Conservation (phyloP, 176 grass and related monocot species). For the Musa troglodytarum region DNA sequence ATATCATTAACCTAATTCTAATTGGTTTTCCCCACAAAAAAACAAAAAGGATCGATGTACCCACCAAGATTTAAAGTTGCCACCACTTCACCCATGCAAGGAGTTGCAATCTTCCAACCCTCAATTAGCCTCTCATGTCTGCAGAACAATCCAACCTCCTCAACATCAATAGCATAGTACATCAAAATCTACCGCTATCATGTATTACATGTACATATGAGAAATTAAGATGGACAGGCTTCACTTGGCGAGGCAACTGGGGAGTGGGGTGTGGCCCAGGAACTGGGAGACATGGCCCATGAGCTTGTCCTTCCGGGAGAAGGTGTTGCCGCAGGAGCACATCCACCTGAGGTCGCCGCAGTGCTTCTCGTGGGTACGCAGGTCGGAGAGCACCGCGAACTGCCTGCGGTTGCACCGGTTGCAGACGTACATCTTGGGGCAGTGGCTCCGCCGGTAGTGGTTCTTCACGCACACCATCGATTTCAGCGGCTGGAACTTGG, state of each 20-base stretch:
- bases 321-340: slow-evolving; percentile 82
- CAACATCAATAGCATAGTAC: too few species aligned
- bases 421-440: slow-evolving; percentile 95
- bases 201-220: too few species aligned
- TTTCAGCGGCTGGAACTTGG: slow-evolving; percentile 91
- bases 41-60: too few species aligned
- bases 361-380: slow-evolving; percentile 94
- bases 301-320: slow-evolving; percentile 95
- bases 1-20: too few species aligned
- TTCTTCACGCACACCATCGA: slow-evolving; percentile 81
- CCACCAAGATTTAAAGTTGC: too few species aligned
- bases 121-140: too few species aligned
- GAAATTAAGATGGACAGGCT: too few species aligned
- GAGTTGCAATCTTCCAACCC: too few species aligned
- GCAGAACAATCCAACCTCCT: too few species aligned
- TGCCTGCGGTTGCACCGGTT: slow-evolving; percentile 88
- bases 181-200: too few species aligned
- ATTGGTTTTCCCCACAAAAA: too few species aligned
- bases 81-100: too few species aligned
- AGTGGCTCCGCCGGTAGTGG: slow-evolving; percentile 96
- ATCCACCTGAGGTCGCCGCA: slow-evolving; percentile 81
- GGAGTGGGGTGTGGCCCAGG: slow-evolving; percentile 44
- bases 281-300: slow-evolving; percentile 61
- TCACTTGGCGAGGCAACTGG: slow-evolving; percentile 9
- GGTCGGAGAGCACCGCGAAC: slow-evolving; percentile 86